Evolutionary conservation across 805 yeast genomes (phyloP), one percentile per base, ranked within the genome.

Genomic region (Phaffomyces antillensis): DNA sequence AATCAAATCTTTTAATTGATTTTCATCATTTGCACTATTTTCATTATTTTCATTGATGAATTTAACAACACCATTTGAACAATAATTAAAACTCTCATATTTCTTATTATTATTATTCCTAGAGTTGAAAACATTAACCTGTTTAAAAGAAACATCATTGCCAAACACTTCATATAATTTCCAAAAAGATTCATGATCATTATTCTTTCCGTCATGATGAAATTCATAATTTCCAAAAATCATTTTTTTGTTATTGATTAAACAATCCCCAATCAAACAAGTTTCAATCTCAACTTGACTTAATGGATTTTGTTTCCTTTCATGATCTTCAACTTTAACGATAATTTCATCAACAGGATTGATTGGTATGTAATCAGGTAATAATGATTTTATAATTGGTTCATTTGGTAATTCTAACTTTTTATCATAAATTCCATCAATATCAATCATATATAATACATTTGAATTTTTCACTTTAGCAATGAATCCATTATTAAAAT

Each of bases 281-380:
- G 83, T 75, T 51, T 78, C 83, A 43, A 79, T 72, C 55, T 78
- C 83, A 30, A 77, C 71, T 46, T 75, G 73, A 0, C 77, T 70
- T 28, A 77, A 56, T 4, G 75, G 74, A 2, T 46, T 35, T 16
- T 28, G 23, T 12, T 16, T 36, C 18, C 32, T 25, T 13, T 24
- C 32, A 28, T 45, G 52, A 7, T 52, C 61, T 7, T 51, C 55
- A 18, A 38, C 41, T 40, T 57, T 56, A 13, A 46, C 52, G 15
- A 51, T 49, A 24, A 52, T 55, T 24, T 56, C 58, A 5, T 47
- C 36, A 17, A 41, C 43, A 8, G 54, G 53, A 3, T 36, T 35
- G 6, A 44, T 18, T 26, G 50, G 53, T 8, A 58, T 55, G 35
- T 56, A 58, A 28, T 50, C 51, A 11, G 64, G 64, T 16, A 61